Evolutionary conservation across 495 filamentous ascomycete species (phyloP), one percentile per base, ranked within the genome.

Genomic region (Baudoinia panamericana): DNA sequence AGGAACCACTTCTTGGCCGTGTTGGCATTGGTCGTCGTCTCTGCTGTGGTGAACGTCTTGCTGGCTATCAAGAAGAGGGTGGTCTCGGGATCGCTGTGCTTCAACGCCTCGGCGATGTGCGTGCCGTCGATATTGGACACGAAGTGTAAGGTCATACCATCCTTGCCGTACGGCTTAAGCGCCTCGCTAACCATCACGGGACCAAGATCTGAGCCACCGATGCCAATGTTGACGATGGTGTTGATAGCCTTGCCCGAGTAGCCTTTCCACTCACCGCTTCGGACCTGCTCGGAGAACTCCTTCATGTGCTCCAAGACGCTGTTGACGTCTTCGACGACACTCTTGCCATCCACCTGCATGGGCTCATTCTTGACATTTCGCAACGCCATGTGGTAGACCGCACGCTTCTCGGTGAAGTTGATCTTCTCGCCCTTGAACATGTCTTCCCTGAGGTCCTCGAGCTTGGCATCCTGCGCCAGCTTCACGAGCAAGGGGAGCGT

Each of bases 41-140:
- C 90, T 34, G 90, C 90, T 5, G 90, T 97, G 43, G 90, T 97
- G 70, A 97, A 97, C 40, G 90, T 97, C 76, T 97, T 97, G 61
- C 88, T 95, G 35, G 90, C 90, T 55, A 97, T 73, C 51, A 96
- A 70, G 79, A 96, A 97, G 39, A 97, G 76, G 21, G 88, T 95
- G 30, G 92, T 95, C 67, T 97, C 90, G 13, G 90, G 86, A 60
- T 97, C 73, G 1, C 86, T 88, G 60, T 76, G 57, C 56, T 77
- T 78, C 13, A 96, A 73, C 33, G 90, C 92, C 66, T 97, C 90
- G 32, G 86, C 82, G 56, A 96, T 82, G 66, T 97, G 90, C 36
- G 90, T 96, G 48, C 90, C 90, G 58, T 97, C 90, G 54, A 97
- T 94, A 70, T 97, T 97, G 63, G 90, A 96, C 45, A 97, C 90